These are phyloP conservation scores for Eutrema heterophyllum DNA, from an alignment of 345 rosid genomes.

Conservation along the genomic window DNA sequence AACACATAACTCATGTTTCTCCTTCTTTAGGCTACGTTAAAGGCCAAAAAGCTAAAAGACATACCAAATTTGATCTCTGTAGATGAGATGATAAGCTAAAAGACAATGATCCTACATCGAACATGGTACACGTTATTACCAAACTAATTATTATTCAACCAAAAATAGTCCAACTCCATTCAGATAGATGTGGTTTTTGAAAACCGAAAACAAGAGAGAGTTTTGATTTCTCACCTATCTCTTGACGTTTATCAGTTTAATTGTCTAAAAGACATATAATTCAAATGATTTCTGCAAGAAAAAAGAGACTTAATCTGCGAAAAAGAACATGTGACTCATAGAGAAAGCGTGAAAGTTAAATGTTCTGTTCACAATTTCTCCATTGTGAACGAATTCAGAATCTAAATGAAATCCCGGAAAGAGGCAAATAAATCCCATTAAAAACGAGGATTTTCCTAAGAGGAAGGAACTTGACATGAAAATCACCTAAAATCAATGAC, in stretches of 20 bases:
- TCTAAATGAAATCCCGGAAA: neutral
- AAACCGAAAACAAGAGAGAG: constrained; percentile 12
- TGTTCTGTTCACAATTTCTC: constrained; percentile 23
- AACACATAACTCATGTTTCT: too few species aligned
- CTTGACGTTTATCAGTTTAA: constrained; percentile 34
- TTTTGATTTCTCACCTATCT: constrained; percentile 33
- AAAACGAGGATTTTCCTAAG: neutral
- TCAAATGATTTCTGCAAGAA: constrained; percentile 39
- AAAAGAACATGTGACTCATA: constrained; percentile 40
- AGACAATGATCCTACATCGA: constrained; percentile 11
- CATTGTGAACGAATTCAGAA: constrained; percentile 9
- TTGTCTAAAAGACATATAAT: constrained; percentile 33
- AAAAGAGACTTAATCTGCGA: constrained; percentile 1
- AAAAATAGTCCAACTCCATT: constrained; percentile 28
- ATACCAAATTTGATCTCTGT: neutral
- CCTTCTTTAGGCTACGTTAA: too few species aligned
- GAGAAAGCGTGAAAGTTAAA: constrained; percentile 39
- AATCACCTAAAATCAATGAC: too few species aligned
- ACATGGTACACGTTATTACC: constrained; percentile 28
- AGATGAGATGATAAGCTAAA: constrained; percentile 25
- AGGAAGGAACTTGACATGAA: constrained; percentile 15
- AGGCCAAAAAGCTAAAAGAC: too few species aligned
- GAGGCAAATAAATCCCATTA: constrained; percentile 1
- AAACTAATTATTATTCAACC: constrained; percentile 49
- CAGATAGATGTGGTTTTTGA: constrained; percentile 16